Base-by-base conservation (phyloP, 2,329 filamentous ascomycete species). In the Beauveria scarabaeidicola region DNA sequence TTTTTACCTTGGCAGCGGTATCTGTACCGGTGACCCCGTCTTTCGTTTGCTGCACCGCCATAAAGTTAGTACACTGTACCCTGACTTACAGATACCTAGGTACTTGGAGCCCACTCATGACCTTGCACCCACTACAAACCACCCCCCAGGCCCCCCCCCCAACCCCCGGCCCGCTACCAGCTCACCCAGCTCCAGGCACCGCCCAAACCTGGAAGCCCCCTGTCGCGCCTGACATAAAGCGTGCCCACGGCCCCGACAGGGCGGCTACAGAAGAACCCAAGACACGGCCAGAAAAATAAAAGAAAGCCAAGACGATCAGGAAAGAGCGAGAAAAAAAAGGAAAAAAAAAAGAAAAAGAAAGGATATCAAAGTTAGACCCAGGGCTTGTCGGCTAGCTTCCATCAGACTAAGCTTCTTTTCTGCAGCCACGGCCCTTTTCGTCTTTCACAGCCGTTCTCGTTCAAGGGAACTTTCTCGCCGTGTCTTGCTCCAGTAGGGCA, bases 151-250 rank as follows among this genome's bases (percentile, higher is more conserved):
- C 19, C n/a, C 17, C 47, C n/a, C 21, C 51, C 38, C 13, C 36
- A 29, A 29, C 38, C 25, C 40, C 32, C 29, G 19, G 15, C 21
- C 53, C 43, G 32, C 43, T 25, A 23, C 13, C 13, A 25, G 21
- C 21, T 48, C 25, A 15, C 11, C 46, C 32, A 41, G 54, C 46
- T 40, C 29, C 44, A 41, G 43, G 44, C 32, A 29, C 54, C 44
- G 44, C 54, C 54, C 44, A 48, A 41, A 6, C 19, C 32, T 41
- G 23, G 36, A 40, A 9, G 13, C 27, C 38, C 43, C 58, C 44
- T 59, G 50, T 48, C 25, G 8, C n/a, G 43, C 41, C 43, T 60
- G 51, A 60, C 58, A 60, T 60, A 60, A 54, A 60, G 58, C 51
- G 38, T 40, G 27, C 19, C 46, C 36, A 51, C 5, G 36, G 51